Base-by-base conservation (phyloP, 345 rosid genomes). In the Draba incana region DNA sequence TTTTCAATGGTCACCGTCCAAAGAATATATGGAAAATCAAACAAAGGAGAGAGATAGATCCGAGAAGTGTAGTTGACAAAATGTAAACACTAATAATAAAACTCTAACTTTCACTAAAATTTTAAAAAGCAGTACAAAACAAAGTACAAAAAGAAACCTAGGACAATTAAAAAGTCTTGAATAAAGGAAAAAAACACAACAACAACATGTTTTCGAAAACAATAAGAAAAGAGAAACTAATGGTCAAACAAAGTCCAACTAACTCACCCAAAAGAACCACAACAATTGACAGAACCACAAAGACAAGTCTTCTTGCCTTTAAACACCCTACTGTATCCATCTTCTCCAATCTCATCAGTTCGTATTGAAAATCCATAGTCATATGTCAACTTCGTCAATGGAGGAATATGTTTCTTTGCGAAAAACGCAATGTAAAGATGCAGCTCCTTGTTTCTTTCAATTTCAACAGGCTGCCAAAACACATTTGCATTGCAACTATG, bases 401-500 rank as follows among this genome's bases (percentile, higher is more conserved):
- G 85, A 11, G 86, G 81, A 62, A 84, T 81, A 56, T 84, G 83
- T 10, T 56, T 76, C 30, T 48, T 43, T 0, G 85, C 85, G 61
- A 67, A 79, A 61, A 82, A 72, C 0, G 39, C 84, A 50, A 86
- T 58, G 14, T 74, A 71, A 13, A 78, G 48, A 67, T 5, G 42
- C 9, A 37, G 10, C 6, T 53, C 72, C 42, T 24, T 51, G 42
- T 55, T 62, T 0, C 43, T 4, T 43, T 70, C 85, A 13, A 24
- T 66, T 11, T 75, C 8, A 49, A 86, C 35, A 9, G 90, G 84
- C 72, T 85, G 97, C 94, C 98, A 93, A 27, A 63, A 3, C 5
- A 48, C 35, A 13, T 63, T 63, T 2, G 35, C 6, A 31, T 31
- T 5, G 6, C 94, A 90, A 68, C 94, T 47, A 20, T 92, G 96